These are phyloP conservation scores for Aspergillus costaricaensis DNA, from an alignment of 2,329 filamentous ascomycete species.

Conservation along the genomic window DNA sequence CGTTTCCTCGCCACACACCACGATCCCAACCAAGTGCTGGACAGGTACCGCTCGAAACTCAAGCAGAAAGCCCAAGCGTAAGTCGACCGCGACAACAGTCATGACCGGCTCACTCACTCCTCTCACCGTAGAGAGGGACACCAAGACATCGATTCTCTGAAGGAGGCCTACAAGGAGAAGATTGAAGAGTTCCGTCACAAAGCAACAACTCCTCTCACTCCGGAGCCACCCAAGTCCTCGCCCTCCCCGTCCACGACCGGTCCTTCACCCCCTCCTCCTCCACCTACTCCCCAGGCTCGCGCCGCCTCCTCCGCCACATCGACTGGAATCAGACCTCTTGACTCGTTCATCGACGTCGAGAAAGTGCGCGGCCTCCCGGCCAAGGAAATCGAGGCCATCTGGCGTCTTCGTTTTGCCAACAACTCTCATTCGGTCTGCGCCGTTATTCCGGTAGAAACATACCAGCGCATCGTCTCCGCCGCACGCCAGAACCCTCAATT, in stretches of 20 bases:
- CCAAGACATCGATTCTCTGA: constrained; percentile 61
- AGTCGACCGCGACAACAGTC: constrained; percentile 23
- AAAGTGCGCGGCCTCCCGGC: constrained; percentile 73
- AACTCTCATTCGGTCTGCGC: constrained; percentile 80
- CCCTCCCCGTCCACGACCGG: constrained; percentile 38
- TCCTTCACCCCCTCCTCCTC: constrained; percentile 35
- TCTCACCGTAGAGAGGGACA: constrained; percentile 62
- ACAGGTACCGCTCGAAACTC: constrained; percentile 87
- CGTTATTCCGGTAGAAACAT: constrained; percentile 72
- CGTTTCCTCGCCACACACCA: constrained; percentile 83
- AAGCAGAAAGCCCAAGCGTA: constrained; percentile 73
- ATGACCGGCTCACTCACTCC: background rate
- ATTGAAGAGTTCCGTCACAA: constrained; percentile 71
- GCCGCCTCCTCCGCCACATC: constrained; percentile 51
- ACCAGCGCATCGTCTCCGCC: constrained; percentile 67
- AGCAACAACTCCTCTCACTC: constrained; percentile 58
- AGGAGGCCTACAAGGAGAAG: constrained; percentile 80
- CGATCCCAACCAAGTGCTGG: constrained; percentile 64
- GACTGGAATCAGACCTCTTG: constrained; percentile 63
- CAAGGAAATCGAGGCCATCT: constrained; percentile 83
- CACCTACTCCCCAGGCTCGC: constrained; percentile 36
- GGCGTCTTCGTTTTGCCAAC: constrained; percentile 81
- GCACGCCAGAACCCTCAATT: constrained; percentile 82
- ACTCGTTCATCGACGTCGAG: constrained; percentile 73
- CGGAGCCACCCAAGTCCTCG: constrained; percentile 39